Evolutionary conservation across 345 rosid species (phyloP).

Genomic region (Corymbia maculata): DNA sequence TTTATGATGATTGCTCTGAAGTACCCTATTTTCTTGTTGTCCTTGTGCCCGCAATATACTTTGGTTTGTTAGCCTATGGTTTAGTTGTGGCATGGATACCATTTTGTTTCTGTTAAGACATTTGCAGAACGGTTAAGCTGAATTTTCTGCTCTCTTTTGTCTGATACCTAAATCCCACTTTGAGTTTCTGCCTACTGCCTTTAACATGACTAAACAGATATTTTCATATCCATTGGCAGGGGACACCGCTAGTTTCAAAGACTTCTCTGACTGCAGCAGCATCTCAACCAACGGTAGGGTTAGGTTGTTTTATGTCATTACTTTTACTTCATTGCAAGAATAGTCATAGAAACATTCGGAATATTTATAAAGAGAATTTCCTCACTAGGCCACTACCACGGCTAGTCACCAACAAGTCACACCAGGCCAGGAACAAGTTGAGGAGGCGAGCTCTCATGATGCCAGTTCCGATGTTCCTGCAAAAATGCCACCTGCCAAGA

Average conservation of each 20-base stretch:
- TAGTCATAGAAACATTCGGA: neutral
- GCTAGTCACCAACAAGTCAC: conserved; percentile 38
- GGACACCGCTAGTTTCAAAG: neutral
- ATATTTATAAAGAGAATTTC: neutral
- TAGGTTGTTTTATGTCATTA: neutral
- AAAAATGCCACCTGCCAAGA: conserved; percentile 60
- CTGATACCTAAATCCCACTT: neutral
- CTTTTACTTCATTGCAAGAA: neutral
- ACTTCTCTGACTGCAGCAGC: neutral
- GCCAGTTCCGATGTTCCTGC: conserved; percentile 48
- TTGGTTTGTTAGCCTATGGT: neutral
- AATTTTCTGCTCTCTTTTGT: neutral
- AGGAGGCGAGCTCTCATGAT: conserved; percentile 61
- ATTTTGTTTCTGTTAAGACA: neutral
- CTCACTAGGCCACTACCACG: conserved; percentile 36
- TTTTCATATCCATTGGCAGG: neutral
- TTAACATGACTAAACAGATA: neutral
- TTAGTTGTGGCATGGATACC: neutral
- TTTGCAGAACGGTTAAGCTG: neutral
- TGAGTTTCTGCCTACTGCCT: neutral
- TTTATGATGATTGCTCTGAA: neutral
- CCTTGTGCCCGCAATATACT: neutral
- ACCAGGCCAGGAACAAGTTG: conserved; percentile 53
- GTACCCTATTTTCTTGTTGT: neutral
- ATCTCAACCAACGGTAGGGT: neutral